Percentiles rank a stretch among this genome's conserved stretches.
Evolutionary conservation across 2,329 filamentous ascomycete genomes (phyloP).

Genomic region (Diaporthe destruens): DNA sequence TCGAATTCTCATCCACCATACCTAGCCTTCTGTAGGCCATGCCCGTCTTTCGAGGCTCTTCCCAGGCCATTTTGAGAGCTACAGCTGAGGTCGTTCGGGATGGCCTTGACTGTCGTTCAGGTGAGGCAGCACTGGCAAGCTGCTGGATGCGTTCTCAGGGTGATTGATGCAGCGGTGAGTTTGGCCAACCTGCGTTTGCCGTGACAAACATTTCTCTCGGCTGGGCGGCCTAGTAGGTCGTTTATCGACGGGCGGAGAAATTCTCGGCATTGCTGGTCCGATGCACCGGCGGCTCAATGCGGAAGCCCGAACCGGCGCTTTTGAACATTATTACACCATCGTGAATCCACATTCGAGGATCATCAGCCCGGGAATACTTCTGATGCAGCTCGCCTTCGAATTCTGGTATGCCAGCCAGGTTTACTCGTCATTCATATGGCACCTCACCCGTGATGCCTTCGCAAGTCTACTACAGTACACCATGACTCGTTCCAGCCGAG

Average conservation of each 20-base stretch:
- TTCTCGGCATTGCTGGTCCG: constrained; percentile 36
- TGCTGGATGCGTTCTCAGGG: not conserved
- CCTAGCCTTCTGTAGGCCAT: constrained; percentile 57
- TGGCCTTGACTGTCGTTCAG: not conserved
- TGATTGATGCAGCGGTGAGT: constrained; percentile 10
- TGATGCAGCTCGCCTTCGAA: not conserved
- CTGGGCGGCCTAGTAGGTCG: not conserved
- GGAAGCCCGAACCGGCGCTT: constrained; percentile 14
- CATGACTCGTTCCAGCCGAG: constrained; percentile 12
- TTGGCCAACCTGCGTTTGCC: not conserved
- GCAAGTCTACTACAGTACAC: not conserved
- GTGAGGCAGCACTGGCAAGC: not conserved
- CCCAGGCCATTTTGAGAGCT: constrained; percentile 54
- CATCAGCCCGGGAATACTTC: not conserved
- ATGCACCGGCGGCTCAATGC: constrained; percentile 32
- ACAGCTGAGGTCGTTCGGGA: not conserved
- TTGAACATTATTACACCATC: not conserved
- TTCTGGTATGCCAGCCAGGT: not conserved
- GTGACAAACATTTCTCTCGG: constrained; percentile 7
- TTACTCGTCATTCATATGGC: not conserved
- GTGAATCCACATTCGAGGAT: constrained; percentile 19
- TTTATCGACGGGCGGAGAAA: constrained; percentile 37
- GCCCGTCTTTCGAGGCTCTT: constrained; percentile 59
- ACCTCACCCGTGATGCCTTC: not conserved
- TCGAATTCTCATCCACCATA: not conserved